A percentile compares a stretch with the other conserved stretches of the same genome.
These are phyloP conservation scores for Alternaria consortialis DNA, from an alignment of 2,329 filamentous ascomycete species.

Conservation along the genomic window DNA sequence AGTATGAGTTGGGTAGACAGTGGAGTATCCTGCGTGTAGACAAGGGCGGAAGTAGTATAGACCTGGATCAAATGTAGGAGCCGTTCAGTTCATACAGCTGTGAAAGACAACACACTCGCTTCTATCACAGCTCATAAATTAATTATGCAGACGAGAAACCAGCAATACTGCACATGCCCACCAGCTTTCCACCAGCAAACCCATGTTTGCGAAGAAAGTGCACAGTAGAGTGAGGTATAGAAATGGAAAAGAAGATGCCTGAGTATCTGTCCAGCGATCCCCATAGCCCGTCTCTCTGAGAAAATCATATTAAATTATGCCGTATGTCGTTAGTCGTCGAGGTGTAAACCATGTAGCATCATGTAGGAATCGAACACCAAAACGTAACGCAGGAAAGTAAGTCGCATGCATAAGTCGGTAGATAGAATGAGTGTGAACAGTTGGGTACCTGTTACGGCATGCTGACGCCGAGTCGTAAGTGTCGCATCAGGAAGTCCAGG, in stretches of 20 bases:
- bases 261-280: conserved; percentile 20
- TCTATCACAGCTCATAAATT: conserved; percentile 26
- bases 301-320: conserved; percentile 25
- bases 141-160: conserved; percentile 19
- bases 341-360: conserved; percentile 18
- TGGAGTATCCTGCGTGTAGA: neutral
- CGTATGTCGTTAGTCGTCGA: conserved; percentile 29
- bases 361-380: conserved; percentile 1
- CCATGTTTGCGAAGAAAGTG: conserved; percentile 30
- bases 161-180: conserved; percentile 35
- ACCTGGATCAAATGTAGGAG: neutral
- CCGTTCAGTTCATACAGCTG: neutral
- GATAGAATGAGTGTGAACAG: conserved; percentile 30
- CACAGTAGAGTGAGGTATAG: conserved; percentile 19
- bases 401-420: conserved; percentile 19
- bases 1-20: neutral
- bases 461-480: conserved; percentile 5
- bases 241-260: conserved; percentile 21
- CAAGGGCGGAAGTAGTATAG: neutral
- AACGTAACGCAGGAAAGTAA: conserved; percentile 8
- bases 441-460: conserved; percentile 10
- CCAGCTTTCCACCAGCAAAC: conserved; percentile 20
- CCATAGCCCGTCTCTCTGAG: conserved; percentile 14
- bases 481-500: conserved; percentile 7
- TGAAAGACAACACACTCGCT: conserved; percentile 3